Conservation (phyloP, 306 rosid genomes). For the Cicer bijugum region DNA sequence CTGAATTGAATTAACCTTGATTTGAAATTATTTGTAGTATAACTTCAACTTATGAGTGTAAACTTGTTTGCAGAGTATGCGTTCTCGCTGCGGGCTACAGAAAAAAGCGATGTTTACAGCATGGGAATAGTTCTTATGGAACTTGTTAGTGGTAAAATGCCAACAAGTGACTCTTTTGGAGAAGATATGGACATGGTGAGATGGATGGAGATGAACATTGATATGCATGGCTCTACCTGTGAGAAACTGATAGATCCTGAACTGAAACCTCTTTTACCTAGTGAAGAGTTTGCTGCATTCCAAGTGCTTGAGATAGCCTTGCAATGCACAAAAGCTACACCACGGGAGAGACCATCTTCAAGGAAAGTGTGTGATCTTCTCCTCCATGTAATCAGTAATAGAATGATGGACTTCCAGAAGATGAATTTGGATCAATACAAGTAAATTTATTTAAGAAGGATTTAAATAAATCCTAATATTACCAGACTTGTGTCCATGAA, state of each 20-base stretch:
- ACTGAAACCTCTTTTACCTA: slow-evolving; percentile 63
- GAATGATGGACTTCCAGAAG: slow-evolving; percentile 57
- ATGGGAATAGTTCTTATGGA: slow-evolving; percentile 93
- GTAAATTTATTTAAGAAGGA: slow-evolving; percentile 30
- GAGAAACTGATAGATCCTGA: slow-evolving; percentile 73
- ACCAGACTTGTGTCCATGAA: slow-evolving; percentile 3
- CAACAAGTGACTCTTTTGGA: slow-evolving; percentile 70
- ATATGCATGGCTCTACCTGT: slow-evolving; percentile 51
- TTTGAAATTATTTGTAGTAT: not conserved
- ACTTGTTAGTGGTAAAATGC: slow-evolving; percentile 89
- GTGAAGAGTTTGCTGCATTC: slow-evolving; percentile 66
- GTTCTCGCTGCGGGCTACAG: slow-evolving; percentile 80
- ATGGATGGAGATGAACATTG: slow-evolving; percentile 73
- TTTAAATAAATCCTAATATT: slow-evolving; percentile 22
- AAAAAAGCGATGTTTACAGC: slow-evolving; percentile 94
- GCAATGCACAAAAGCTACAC: slow-evolving; percentile 80
- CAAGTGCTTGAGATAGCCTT: slow-evolving; percentile 89
- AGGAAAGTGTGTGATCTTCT: slow-evolving; percentile 78
- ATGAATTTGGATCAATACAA: slow-evolving; percentile 42
- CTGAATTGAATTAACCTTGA: slow-evolving; percentile 17
- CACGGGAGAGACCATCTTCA: slow-evolving; percentile 80
- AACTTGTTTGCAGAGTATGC: slow-evolving; percentile 68
- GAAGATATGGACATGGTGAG: slow-evolving; percentile 94
- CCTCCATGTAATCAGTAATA: slow-evolving; percentile 61
- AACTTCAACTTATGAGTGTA: slow-evolving; percentile 10